phyloP scores from a whole-genome alignment of 129 eudicot genomes.

The Arctium lappa region DNA sequence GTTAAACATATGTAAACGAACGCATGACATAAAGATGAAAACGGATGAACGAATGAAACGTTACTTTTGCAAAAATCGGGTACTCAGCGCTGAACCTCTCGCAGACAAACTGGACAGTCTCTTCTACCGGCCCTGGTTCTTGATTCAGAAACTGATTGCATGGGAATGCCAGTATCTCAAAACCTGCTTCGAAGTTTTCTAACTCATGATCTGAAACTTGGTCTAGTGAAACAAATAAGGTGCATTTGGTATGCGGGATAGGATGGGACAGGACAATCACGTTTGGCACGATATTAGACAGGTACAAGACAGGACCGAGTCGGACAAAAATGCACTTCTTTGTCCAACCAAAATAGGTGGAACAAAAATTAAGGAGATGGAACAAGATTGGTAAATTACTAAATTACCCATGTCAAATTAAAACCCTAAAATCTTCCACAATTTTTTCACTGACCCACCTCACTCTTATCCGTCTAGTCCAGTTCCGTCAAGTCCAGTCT shows the following conservation, averaged over 20 bases:
- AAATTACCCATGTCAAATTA: neutral
- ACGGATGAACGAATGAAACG: neutral
- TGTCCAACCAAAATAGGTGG: neutral
- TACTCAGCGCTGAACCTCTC: slow-evolving; percentile 79
- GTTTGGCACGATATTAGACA: neutral
- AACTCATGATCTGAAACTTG: neutral
- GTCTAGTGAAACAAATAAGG: neutral
- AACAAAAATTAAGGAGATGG: neutral
- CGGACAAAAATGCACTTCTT: neutral
- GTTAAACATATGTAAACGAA: neutral
- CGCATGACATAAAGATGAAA: neutral
- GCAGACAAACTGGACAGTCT: slow-evolving; percentile 62
- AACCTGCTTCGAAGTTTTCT: slow-evolving; percentile 39
- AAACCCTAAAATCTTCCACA: neutral
- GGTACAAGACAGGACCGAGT: neutral
- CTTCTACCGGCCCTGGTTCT: slow-evolving; percentile 70
- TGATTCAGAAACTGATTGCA: slow-evolving; percentile 85
- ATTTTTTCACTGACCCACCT: neutral
- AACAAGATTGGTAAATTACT: neutral
- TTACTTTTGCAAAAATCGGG: slow-evolving; percentile 80
- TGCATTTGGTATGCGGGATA: neutral
- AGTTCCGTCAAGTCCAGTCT: too few species aligned
- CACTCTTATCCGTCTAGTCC: too few species aligned
- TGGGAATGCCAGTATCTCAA: slow-evolving; percentile 86
- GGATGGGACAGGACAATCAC: too few species aligned